Evolutionary conservation across 2,329 filamentous ascomycete species (phyloP).

Genomic region (Xylaria sp.): DNA sequence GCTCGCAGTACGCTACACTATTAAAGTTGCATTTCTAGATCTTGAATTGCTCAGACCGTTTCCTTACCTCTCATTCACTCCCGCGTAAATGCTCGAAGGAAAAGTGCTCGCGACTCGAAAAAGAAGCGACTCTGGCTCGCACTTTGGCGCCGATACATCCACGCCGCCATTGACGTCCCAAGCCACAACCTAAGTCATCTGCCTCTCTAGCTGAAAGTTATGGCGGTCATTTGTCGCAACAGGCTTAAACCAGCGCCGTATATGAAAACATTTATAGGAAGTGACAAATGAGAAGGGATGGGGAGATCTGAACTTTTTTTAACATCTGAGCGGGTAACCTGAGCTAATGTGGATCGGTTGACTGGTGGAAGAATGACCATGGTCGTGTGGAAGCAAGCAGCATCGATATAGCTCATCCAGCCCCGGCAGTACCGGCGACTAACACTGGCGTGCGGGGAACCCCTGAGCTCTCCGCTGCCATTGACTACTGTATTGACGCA

Average conservation of each 20-base stretch:
- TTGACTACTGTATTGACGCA: slow-evolving; percentile 22
- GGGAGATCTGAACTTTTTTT: background rate
- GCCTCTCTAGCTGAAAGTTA: slow-evolving; percentile 5
- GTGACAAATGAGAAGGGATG: background rate
- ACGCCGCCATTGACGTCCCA: background rate
- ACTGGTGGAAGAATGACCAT: slow-evolving; percentile 20
- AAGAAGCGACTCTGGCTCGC: background rate
- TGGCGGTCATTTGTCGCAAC: background rate
- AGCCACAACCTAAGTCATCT: background rate
- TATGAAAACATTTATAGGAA: background rate
- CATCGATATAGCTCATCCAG: background rate
- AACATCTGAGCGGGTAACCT: slow-evolving; percentile 10
- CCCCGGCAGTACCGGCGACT: background rate
- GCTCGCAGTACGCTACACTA: background rate
- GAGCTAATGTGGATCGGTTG: slow-evolving; percentile 12
- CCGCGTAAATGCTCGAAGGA: background rate
- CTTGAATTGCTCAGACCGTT: background rate
- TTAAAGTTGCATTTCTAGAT: slow-evolving; percentile 15
- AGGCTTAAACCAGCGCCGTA: background rate
- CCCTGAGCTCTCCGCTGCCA: slow-evolving; percentile 10
- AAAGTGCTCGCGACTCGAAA: background rate
- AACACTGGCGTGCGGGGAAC: slow-evolving; percentile 26
- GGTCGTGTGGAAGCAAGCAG: background rate
- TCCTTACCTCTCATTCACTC: slow-evolving; percentile 2
- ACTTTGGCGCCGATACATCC: background rate